These are phyloP conservation scores for Malassezia nana DNA, from an alignment of 1,284 basidiomycete genomes.

Conservation along the genomic window DNA sequence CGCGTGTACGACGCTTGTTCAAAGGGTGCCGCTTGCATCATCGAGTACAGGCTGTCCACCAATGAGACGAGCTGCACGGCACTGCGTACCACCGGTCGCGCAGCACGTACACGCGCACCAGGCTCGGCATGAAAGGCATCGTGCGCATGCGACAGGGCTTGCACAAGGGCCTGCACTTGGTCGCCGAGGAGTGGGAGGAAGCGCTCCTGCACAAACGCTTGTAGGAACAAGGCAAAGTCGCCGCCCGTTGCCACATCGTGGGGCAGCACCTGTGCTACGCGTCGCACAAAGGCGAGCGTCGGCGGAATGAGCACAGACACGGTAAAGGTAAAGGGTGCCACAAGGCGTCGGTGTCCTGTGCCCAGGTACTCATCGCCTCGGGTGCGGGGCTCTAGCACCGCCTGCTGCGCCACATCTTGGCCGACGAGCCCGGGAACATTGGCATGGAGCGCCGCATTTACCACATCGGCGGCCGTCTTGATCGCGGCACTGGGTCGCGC, in stretches of 20 bases:
- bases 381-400: not conserved
- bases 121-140: constrained; percentile 56
- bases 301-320: constrained; percentile 88
- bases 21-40: constrained; percentile 89
- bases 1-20: constrained; percentile 74
- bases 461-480: constrained; percentile 72
- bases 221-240: constrained; percentile 66
- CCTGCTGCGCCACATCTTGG: constrained; percentile 17
- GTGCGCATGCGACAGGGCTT: constrained; percentile 49
- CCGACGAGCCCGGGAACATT: constrained; percentile 83
- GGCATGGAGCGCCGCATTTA: constrained; percentile 71
- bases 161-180: constrained; percentile 56
- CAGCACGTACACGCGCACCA: constrained; percentile 28
- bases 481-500: constrained; percentile 53
- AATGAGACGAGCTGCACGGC: constrained; percentile 75
- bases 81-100: constrained; percentile 70
- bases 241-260: constrained; percentile 27
- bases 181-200: constrained; percentile 93
- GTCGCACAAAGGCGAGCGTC: constrained; percentile 72
- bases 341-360: constrained; percentile 72
- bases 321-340: constrained; percentile 87
- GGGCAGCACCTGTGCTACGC: constrained; percentile 49
- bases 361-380: constrained; percentile 17
- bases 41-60: constrained; percentile 81
- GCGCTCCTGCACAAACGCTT: constrained; percentile 85